Percentiles rank a stretch among this genome's conserved stretches.
Conservation (phyloP, 176 grass and related monocot species). For the Musa beccarii region DNA sequence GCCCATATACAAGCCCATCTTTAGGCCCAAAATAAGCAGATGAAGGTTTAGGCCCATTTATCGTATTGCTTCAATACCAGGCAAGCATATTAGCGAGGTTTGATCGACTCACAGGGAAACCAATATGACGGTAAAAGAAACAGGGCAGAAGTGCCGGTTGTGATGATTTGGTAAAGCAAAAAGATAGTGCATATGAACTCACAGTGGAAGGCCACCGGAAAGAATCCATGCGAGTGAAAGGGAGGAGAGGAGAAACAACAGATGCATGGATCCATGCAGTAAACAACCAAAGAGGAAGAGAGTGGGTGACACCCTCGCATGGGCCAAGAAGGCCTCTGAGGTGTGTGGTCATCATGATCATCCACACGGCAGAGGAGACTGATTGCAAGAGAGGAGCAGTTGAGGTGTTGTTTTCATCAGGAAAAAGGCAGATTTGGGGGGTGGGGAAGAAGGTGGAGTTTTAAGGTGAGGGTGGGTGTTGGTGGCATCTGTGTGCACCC, state of each 20-base stretch:
- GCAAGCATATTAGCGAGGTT: no score
- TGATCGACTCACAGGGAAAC: no score
- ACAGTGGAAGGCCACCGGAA: background rate
- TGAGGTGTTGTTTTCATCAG: background rate
- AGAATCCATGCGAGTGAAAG: background rate
- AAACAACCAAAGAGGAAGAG: background rate
- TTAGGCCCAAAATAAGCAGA: no score
- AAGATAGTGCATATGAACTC: no score
- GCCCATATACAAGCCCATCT: no score
- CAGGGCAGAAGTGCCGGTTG: no score
- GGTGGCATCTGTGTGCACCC: background rate
- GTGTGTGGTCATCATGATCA: background rate
- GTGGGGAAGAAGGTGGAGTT: background rate
- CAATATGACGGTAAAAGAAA: no score
- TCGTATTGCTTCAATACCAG: no score
- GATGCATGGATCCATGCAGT: background rate
- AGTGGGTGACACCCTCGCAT: background rate
- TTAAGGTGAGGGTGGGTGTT: background rate
- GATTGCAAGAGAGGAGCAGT: background rate
- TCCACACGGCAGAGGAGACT: background rate
- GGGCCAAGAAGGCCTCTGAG: background rate
- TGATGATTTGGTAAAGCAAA: no score
- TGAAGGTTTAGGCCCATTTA: no score
- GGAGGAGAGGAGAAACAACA: background rate
- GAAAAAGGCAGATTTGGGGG: slow-evolving; percentile 1